These are phyloP conservation scores for Cyphellophora europaea DNA, from an alignment of 2,329 filamentous ascomycete genomes.

Conservation along the genomic window DNA sequence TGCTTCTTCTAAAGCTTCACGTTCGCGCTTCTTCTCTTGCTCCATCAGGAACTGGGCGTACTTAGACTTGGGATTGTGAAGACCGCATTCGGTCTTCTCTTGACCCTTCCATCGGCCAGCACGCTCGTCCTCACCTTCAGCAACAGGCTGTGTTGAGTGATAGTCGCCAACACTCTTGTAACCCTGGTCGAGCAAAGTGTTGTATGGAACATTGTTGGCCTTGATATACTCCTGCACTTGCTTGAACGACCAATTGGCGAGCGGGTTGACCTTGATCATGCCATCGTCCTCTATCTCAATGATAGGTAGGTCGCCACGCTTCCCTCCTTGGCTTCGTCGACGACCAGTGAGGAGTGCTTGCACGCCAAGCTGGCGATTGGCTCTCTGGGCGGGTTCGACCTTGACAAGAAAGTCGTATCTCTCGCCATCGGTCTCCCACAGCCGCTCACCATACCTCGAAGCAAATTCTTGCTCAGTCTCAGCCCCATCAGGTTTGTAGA, in stretches of 20 bases:
- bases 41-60: slow-evolving; percentile 78
- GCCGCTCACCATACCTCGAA: slow-evolving; percentile 64
- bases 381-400: slow-evolving; percentile 89
- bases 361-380: slow-evolving; percentile 79
- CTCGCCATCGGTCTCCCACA: slow-evolving; percentile 80
- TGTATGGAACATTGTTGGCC: slow-evolving; percentile 85
- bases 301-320: slow-evolving; percentile 81
- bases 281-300: slow-evolving; percentile 87
- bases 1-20: slow-evolving; percentile 42
- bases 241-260: slow-evolving; percentile 87
- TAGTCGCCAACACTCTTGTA: slow-evolving; percentile 98
- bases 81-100: slow-evolving; percentile 93
- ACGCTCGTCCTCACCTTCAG: slow-evolving; percentile 87
- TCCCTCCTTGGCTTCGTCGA: slow-evolving; percentile 82
- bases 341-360: slow-evolving; percentile 88
- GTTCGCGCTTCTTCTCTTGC: slow-evolving; percentile 59
- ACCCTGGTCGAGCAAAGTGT: slow-evolving; percentile 78
- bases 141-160: slow-evolving; percentile 90
- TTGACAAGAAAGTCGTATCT: slow-evolving; percentile 97
- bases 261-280: slow-evolving; percentile 93
- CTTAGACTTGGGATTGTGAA: slow-evolving; percentile 93
- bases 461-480: slow-evolving; percentile 70
- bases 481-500: slow-evolving; percentile 76
- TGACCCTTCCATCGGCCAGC: slow-evolving; percentile 96
- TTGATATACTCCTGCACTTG: slow-evolving; percentile 84